These are phyloP conservation scores for Aspergillus quadricinctus DNA, from an alignment of 2,329 filamentous ascomycete species.

Conservation along the genomic window DNA sequence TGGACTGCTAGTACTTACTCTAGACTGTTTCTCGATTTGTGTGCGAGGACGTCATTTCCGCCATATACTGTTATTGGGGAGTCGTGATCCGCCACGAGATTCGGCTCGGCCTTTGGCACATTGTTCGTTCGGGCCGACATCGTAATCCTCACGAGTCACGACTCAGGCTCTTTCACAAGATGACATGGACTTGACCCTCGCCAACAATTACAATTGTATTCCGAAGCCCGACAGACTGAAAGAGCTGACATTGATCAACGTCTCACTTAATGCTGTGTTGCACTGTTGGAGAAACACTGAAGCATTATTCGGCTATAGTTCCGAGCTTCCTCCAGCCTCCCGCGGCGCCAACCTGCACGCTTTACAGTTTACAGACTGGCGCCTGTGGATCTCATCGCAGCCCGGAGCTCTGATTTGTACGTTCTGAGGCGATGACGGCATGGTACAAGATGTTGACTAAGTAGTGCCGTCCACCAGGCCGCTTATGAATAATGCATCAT, in stretches of 20 bases:
- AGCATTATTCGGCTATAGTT: neutral
- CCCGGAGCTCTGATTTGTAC: neutral
- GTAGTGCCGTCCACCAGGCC: neutral
- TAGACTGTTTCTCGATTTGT: neutral
- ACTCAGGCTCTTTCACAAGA: neutral
- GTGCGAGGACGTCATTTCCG: neutral
- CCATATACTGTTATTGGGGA: neutral
- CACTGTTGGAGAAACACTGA: neutral
- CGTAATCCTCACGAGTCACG: neutral
- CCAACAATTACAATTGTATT: neutral
- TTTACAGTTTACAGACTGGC: neutral
- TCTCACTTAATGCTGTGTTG: neutral
- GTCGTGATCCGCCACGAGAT: neutral
- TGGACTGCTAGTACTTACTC: neutral
- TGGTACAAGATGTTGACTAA: neutral
- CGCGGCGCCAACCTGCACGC: neutral
- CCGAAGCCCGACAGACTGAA: neutral
- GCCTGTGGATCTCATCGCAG: neutral
- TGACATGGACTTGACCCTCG: neutral
- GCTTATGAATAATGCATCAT: neutral
- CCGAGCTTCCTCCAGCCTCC: neutral
- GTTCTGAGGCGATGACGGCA: neutral
- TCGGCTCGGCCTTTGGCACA: neutral
- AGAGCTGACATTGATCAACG: neutral
- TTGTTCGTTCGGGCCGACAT: neutral